Base-by-base conservation (phyloP, 208 protist species). In the Trypanosoma scelopori region DNA sequence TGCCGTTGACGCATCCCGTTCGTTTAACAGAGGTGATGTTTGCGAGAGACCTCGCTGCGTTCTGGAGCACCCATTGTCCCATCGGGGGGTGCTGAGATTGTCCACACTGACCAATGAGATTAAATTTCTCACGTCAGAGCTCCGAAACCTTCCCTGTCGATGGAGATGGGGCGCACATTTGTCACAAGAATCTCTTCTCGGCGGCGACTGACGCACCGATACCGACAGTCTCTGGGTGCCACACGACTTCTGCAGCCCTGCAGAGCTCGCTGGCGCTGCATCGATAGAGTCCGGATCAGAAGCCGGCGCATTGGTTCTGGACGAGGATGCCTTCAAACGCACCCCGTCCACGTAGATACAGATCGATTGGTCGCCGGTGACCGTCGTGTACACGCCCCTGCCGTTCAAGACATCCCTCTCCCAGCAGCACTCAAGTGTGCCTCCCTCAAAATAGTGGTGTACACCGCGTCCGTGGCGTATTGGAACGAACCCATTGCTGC, bases 241-340 rank as follows among this genome's bases (percentile, higher is more conserved):
- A 37, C 32, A 37, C 9, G 32, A 37, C 9, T 3, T 3, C 32
- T 37, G 16, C 5, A 5, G 3, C 2, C 6, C 25, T 0, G 25
- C 5, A 23, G 13, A 37, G 23, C 7, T 30, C 48, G 76, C 84
- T 11, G 87, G 91, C 12, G 81, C 76, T 1, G 79, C 88, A 65
- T 89, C 89, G 43, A 84, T 84, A 46, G 89, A 90, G 74, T 88
- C 84, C 46, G 91, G 91, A 57, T 89, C 80, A 5, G 84, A 71
- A 5, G 78, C 78, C 39, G 89, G 88, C 25, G 87, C 68, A 25
- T 58, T 42, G 32, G 53, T 50, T 30, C 49, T 55, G 39, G 9
- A 3, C 25, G 3, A 4, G 39, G 37, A 62, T 5, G 20, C 60
- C 30, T 11, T 30, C 37, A 18, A 37, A 60, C 91, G 47, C 37